Evolutionary conservation across 2,329 filamentous ascomycete genomes (phyloP).

Genomic region (Fusarium marasasianum): DNA sequence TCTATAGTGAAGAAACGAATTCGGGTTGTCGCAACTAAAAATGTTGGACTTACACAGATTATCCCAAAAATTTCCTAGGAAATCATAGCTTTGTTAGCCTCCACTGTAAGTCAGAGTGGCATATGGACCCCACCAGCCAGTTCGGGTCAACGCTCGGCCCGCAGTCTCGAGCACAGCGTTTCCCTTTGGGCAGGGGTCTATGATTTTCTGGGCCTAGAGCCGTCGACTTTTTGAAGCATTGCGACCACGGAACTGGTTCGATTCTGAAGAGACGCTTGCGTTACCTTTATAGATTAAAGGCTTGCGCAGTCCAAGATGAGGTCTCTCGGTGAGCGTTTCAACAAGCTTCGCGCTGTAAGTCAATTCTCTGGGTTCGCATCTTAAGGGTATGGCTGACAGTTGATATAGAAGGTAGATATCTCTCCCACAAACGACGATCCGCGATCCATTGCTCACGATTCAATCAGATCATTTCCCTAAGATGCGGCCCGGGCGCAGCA

Average conservation of each 20-base stretch:
- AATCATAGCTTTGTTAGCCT: conserved; percentile 1
- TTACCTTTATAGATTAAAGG: conserved; percentile 29
- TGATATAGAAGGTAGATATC: conserved; percentile 54
- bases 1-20: not conserved
- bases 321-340: conserved; percentile 73
- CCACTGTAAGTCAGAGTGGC: conserved; percentile 7
- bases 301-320: conserved; percentile 46
- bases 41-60: conserved; percentile 23
- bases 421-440: conserved; percentile 19
- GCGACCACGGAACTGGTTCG: conserved; percentile 23
- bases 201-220: conserved; percentile 41
- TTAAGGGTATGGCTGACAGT: conserved; percentile 30
- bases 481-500: conserved; percentile 84
- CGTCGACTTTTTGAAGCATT: conserved; percentile 42
- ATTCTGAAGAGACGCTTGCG: conserved; percentile 18
- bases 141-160: conserved; percentile 44
- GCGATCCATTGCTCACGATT: conserved; percentile 39
- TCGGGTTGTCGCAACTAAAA: conserved; percentile 11
- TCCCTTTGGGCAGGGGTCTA: conserved; percentile 26
- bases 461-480: conserved; percentile 75
- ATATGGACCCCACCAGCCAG: conserved; percentile 22
- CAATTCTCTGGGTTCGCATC: not conserved
- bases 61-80: conserved; percentile 40
- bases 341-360: conserved; percentile 76
- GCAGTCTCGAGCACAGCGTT: conserved; percentile 28